phyloP scores from a whole-genome alignment of 129 eudicot species.

The Flaveria robusta region DNA sequence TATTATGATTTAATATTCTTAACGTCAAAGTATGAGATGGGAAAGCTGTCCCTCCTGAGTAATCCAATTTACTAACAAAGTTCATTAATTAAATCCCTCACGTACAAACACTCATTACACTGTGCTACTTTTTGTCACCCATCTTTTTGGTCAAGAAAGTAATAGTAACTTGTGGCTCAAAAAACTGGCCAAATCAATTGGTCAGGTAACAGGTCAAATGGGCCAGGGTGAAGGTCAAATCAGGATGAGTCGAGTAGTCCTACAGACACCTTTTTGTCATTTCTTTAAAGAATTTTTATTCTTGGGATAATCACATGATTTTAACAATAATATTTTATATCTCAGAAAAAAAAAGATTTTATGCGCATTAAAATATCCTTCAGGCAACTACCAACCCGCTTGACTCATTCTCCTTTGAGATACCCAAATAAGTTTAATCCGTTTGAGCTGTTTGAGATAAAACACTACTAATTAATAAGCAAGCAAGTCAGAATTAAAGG shows the following conservation, averaged over 20 bases:
- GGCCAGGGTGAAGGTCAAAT: neutral
- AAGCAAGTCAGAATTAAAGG: neutral
- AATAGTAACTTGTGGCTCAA: neutral
- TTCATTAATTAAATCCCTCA: neutral
- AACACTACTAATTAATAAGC: neutral
- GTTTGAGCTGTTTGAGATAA: slow-evolving; percentile 3
- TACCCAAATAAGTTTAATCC: neutral
- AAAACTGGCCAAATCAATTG: neutral
- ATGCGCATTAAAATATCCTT: neutral
- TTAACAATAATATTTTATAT: neutral
- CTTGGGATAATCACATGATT: too few relatives aligned
- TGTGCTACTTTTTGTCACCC: neutral
- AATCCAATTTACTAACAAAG: neutral
- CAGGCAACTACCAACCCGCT: neutral
- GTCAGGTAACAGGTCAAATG: neutral
- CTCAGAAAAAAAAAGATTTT: neutral
- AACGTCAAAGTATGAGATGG: neutral
- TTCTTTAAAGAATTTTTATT: neutral
- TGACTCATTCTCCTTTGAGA: slow-evolving; percentile 1
- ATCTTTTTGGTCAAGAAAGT: neutral
- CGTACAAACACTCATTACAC: neutral
- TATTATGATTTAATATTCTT: neutral
- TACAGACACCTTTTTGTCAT: neutral
- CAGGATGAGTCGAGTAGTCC: neutral
- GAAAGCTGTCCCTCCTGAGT: neutral